These are phyloP conservation scores for Arabidopsis thaliana DNA, from an alignment of 345 rosid species.

Conservation along the genomic window DNA sequence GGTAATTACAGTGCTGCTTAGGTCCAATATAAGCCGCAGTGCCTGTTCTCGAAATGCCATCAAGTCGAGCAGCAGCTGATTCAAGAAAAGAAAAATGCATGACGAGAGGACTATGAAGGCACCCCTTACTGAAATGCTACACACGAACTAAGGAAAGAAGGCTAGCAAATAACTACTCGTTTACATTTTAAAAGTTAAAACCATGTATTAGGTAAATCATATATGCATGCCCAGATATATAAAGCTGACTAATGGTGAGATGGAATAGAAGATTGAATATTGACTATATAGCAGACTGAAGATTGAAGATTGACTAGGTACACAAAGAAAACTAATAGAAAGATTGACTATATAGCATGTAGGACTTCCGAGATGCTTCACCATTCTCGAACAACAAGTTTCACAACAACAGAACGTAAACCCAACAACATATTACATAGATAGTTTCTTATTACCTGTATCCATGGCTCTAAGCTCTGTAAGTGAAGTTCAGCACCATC, in stretches of 20 bases:
- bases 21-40: constrained; percentile 90
- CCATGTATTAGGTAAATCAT: not conserved
- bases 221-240: constrained; percentile 14
- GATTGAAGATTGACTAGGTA: not conserved
- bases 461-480: constrained; percentile 97
- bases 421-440: constrained; percentile 16
- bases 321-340: too few relatives aligned
- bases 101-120: constrained; percentile 20
- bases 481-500: constrained; percentile 88
- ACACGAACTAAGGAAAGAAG: not conserved
- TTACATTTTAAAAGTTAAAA: not conserved
- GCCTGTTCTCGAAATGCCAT: constrained; percentile 99
- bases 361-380: constrained; percentile 17
- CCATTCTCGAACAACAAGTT: constrained; percentile 17
- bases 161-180: constrained; percentile 13
- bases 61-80: constrained; percentile 92
- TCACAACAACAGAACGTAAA: constrained; percentile 13
- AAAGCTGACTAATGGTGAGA: not conserved
- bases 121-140: not conserved
- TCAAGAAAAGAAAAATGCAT: constrained; percentile 49
- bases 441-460: constrained; percentile 60
- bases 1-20: constrained; percentile 97
- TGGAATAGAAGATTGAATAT: not conserved
- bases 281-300: not conserved
- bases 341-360: constrained; percentile 18